These are phyloP conservation scores for Coemansia erecta DNA, from an alignment of 192 early-diverging fungal genomes.

Conservation along the genomic window DNA sequence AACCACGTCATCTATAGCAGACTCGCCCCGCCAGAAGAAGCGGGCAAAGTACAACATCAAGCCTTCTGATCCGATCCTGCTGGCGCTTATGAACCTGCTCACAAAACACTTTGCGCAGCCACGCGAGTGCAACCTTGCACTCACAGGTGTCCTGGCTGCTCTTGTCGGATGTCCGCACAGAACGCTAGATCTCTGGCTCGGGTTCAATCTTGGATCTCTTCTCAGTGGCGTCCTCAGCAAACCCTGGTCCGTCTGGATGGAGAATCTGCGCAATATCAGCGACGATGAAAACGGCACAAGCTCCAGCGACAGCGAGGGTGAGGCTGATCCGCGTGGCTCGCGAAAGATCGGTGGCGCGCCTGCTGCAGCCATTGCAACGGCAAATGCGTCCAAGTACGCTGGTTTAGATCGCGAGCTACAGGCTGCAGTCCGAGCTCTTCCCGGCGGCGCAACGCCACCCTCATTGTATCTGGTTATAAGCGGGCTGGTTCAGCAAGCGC, in stretches of 20 bases:
- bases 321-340: slow-evolving; percentile 31
- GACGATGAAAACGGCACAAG: slow-evolving; percentile 15
- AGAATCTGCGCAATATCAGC: slow-evolving; percentile 49
- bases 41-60: slow-evolving; percentile 44
- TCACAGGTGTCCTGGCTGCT: slow-evolving; percentile 87
- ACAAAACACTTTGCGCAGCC: slow-evolving; percentile 84
- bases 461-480: slow-evolving; percentile 44
- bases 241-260: slow-evolving; percentile 49
- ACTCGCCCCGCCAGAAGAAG: slow-evolving; percentile 2
- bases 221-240: slow-evolving; percentile 44
- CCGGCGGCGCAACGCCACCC: slow-evolving; percentile 39
- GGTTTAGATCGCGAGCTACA: slow-evolving; percentile 48
- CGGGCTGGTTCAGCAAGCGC: slow-evolving; percentile 50
- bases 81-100: slow-evolving; percentile 64
- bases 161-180: slow-evolving; percentile 74
- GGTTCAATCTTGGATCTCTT: slow-evolving; percentile 51
- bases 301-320: slow-evolving; percentile 39
- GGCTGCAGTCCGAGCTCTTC: slow-evolving; percentile 23
- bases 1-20: background rate
- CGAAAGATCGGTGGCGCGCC: slow-evolving; percentile 30
- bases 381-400: slow-evolving; percentile 32
- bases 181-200: slow-evolving; percentile 68
- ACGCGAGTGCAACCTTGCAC: slow-evolving; percentile 82
- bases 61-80: slow-evolving; percentile 64
- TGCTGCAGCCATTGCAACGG: slow-evolving; percentile 38